These are phyloP conservation scores for Boletus rubropictus DNA, from an alignment of 768 basidiomycete species.

Conservation along the genomic window DNA sequence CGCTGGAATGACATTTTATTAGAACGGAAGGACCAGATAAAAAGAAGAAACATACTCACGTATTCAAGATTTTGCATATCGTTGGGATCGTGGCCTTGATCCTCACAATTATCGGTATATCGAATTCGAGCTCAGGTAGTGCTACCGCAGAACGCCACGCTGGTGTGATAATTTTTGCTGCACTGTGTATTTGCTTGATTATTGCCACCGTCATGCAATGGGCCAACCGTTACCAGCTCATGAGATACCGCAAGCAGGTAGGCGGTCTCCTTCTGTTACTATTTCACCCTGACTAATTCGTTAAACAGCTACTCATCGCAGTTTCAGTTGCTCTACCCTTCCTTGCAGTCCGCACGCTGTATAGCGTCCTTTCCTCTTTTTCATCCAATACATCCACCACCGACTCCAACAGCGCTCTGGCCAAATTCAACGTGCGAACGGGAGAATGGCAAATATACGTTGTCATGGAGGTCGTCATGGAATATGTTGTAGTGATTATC, in stretches of 20 bases:
- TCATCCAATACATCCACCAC: constrained; percentile 33
- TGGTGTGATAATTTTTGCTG: constrained; percentile 32
- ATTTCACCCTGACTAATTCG: constrained; percentile 7
- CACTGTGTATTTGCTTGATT: constrained; percentile 39
- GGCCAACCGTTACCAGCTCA: constrained; percentile 40
- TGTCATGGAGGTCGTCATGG: constrained; percentile 55
- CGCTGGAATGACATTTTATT: constrained; percentile 2
- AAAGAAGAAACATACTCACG: constrained; percentile 1
- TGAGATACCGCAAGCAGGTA: constrained; percentile 26
- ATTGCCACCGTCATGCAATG: constrained; percentile 46
- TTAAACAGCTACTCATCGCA: constrained; percentile 48
- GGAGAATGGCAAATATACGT: constrained; percentile 58
- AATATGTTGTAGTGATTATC: constrained; percentile 45
- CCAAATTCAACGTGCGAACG: constrained; percentile 50
- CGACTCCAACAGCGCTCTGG: constrained; percentile 30
- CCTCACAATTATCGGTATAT: constrained; percentile 32
- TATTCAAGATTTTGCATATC: constrained; percentile 28
- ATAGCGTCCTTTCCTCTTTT: constrained; percentile 54
- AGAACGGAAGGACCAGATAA: constrained; percentile 29
- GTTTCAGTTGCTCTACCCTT: constrained; percentile 53
- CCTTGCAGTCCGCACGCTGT: constrained; percentile 43
- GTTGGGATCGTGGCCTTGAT: constrained; percentile 25
- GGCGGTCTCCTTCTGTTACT: constrained; percentile 24
- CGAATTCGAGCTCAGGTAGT: constrained; percentile 8
- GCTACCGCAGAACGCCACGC: constrained; percentile 28